A percentile compares a stretch with the other conserved stretches of the same genome.
Evolutionary conservation across 2,329 filamentous ascomycete species (phyloP).

Genomic region (Fusarium sp.): DNA sequence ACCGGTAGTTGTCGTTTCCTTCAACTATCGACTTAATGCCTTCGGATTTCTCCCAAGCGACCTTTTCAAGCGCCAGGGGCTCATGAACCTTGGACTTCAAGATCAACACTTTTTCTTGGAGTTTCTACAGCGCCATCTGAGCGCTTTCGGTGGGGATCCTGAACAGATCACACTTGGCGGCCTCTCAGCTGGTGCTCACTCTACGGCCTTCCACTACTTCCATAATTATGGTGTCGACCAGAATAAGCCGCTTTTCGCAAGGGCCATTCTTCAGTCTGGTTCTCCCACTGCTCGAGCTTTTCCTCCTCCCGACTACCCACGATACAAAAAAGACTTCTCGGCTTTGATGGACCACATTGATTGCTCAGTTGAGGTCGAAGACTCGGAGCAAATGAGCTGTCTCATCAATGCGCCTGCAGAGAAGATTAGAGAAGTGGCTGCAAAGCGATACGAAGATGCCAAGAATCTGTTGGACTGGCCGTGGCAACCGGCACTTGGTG

Average conservation of each 20-base stretch:
- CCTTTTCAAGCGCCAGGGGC: not conserved
- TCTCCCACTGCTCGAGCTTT: slow-evolving; percentile 10
- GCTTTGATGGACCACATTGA: not conserved
- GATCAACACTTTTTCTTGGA: slow-evolving; percentile 8
- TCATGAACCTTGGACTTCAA: not conserved
- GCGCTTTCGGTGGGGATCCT: slow-evolving; percentile 1
- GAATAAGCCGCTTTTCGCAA: not conserved
- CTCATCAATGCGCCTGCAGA: not conserved
- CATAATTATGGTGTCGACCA: slow-evolving; percentile 5
- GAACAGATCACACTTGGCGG: slow-evolving; percentile 4
- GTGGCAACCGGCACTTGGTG: slow-evolving; percentile 15
- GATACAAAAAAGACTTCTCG: slow-evolving; percentile 9
- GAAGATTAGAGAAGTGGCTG: slow-evolving; percentile 3
- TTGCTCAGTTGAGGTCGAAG: not conserved
- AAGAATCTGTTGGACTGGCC: slow-evolving; percentile 16
- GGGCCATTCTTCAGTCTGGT: slow-evolving; percentile 6
- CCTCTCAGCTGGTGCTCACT: slow-evolving; percentile 9
- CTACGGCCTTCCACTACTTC: slow-evolving; percentile 11
- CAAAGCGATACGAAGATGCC: slow-evolving; percentile 5
- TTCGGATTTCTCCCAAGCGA: slow-evolving; percentile 6
- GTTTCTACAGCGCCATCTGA: not conserved
- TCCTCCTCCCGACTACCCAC: not conserved
- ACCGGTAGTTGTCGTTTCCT: not conserved
- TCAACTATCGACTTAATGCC: slow-evolving; percentile 13
- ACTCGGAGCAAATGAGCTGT: slow-evolving; percentile 6